Base-by-base conservation (phyloP, 495 filamentous ascomycete species). In the Talaromyces proteolyticus region DNA sequence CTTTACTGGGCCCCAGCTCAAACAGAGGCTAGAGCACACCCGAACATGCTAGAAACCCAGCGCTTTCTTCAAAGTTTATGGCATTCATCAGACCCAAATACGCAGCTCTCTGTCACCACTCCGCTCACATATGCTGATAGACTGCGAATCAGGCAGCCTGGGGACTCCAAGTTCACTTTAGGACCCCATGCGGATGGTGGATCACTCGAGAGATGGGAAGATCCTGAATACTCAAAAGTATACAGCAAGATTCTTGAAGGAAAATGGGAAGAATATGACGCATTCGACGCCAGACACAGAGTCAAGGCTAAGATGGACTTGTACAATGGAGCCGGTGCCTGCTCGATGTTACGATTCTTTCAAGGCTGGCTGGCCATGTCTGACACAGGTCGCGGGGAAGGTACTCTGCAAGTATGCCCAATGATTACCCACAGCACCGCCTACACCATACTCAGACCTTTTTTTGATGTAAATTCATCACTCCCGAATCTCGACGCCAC, bases 341-440 rank as follows among this genome's bases (percentile, higher is more conserved):
- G 88, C 66, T 85, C 79, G 6, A 89, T 91, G 81, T 87, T 91
- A 65, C 77, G 91, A 4, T 89, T 90, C 77, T 91, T 86, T 56
- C 90, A 95, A 59, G 90, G 88, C 11, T 95, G 90, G 90, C 67
- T 95, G 20, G 81, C 84, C 34, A 87, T 95, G 78, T 91, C 86
- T 34, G 63, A 72, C 26, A 85, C 79, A 0, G 82, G 76, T 0
- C 85, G 86, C 0, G 77, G 80, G 6, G 85, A 93, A 61, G 91
- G 91, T 2, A 90, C 89, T 0, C 67, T 96, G 42, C 77, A 87
- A 42, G 86, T 95, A n/a, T 90, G 90, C 56, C 91, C 91, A 6
- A 70, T 92, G 57, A 64, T 91, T 18, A 74, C 72, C 47, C 79
- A 86, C 47, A 81, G 85, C 21, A 92, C 86, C 0, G 85, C 85